Percentiles rank a stretch among this genome's conserved stretches.
These are phyloP conservation scores for Chlamydomonas sp. DNA, from an alignment of 139 green algal genomes.

Conservation along the genomic window DNA sequence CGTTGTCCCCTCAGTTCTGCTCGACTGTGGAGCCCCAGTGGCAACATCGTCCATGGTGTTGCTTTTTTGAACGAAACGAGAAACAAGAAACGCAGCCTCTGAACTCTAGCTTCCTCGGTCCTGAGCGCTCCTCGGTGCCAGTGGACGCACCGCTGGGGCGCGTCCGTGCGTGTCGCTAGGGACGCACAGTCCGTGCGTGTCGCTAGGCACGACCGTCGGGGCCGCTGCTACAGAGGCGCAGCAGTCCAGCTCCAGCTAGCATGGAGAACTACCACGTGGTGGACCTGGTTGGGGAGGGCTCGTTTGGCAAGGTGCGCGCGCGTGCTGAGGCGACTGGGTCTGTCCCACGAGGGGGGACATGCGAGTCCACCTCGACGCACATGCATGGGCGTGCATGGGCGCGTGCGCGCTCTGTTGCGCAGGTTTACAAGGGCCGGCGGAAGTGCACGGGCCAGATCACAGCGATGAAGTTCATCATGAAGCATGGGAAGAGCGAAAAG, in stretches of 20 bases:
- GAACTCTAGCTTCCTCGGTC: no score
- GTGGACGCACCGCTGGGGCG: no score
- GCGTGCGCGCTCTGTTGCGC: constrained; percentile 5
- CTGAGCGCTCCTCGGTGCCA: no score
- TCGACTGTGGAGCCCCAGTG: no score
- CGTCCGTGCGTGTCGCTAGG: no score
- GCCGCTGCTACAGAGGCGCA: no score
- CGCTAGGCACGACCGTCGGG: no score
- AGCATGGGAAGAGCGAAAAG: constrained; percentile 85
- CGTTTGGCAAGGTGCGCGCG: constrained; percentile 85
- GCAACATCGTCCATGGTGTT: no score
- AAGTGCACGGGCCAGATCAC: constrained; percentile 85
- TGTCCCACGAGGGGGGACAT: background rate
- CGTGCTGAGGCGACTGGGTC: background rate
- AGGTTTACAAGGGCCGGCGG: constrained; percentile 91
- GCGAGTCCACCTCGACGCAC: background rate
- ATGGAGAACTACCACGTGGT: constrained; percentile 91
- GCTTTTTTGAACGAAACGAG: no score
- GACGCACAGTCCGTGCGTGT: no score
- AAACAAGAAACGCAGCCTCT: no score
- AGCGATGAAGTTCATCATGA: constrained; percentile 98
- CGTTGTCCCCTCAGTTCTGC: no score
- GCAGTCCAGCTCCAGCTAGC: constrained; percentile 6
- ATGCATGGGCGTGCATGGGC: background rate
- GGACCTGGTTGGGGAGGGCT: constrained; percentile 88